Conservation (phyloP, 495 filamentous ascomycete genomes). For the Penicillium lividum region DNA sequence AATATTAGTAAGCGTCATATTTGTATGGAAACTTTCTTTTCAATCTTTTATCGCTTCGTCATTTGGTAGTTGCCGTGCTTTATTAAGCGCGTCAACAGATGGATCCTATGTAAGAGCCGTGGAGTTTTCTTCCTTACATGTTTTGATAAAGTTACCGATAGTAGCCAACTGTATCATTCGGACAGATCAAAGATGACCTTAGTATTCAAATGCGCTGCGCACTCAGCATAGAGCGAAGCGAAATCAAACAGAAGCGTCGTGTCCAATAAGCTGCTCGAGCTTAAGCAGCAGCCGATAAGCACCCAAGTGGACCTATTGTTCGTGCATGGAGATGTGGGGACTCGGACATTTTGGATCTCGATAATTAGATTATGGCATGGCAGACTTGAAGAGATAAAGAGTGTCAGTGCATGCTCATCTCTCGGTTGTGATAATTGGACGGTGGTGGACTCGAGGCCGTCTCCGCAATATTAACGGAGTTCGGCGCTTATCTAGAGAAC, state of each 20-base stretch:
- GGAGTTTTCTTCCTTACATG: no score
- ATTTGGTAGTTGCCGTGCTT: no score
- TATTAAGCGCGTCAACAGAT: no score
- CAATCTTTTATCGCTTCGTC: no score
- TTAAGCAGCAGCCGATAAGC: neutral
- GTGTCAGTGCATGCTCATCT: neutral
- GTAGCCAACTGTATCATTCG: no score
- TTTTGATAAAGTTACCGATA: no score
- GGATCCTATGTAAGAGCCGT: no score
- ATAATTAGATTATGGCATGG: neutral
- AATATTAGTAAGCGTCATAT: no score
- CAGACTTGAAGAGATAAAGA: neutral
- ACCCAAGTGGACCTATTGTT: neutral
- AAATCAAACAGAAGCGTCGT: neutral
- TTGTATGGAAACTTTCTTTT: no score
- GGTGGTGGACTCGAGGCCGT: neutral
- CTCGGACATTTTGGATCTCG: neutral
- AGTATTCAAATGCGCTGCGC: neutral
- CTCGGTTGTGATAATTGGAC: neutral
- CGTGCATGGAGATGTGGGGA: neutral
- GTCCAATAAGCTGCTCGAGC: neutral
- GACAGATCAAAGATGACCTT: no score
- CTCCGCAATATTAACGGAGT: neutral
- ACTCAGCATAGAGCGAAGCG: neutral
- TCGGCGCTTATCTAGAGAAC: constrained; percentile 1